Conservation (phyloP, 441 rosid species). For the Croton laevigatus region DNA sequence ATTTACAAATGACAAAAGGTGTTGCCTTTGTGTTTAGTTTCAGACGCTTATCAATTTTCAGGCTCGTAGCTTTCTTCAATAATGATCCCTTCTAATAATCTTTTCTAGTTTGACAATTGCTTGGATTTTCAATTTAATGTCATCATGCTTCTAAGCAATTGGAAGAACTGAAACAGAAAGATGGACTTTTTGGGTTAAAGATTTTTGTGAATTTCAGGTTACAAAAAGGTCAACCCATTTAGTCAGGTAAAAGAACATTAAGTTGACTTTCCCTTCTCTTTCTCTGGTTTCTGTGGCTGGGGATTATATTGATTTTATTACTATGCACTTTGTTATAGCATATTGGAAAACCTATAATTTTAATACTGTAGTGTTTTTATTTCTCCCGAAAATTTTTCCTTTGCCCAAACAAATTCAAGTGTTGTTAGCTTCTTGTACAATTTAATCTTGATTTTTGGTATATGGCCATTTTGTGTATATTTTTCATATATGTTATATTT, state of each 20-base stretch:
- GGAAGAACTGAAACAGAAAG: not conserved
- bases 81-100: not conserved
- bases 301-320: not conserved
- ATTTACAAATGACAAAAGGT: not conserved
- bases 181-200: not conserved
- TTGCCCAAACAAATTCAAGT: not conserved
- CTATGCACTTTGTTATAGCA: not conserved
- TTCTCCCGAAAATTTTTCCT: not conserved
- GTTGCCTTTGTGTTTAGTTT: not conserved
- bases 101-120: slow-evolving; percentile 14
- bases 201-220: slow-evolving; percentile 11
- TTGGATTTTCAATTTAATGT: slow-evolving; percentile 15
- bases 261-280: not conserved
- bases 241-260: not conserved
- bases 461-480: not conserved
- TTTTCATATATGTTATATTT: not conserved
- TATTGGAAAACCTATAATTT: not conserved
- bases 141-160: not conserved
- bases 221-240: slow-evolving; percentile 9
- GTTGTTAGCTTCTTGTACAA: not conserved
- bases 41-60: not conserved
- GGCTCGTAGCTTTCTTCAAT: slow-evolving; percentile 13
- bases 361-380: not conserved
- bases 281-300: not conserved
- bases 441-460: not conserved